Base-by-base conservation (phyloP, 768 basidiomycete species). In the Termitomyces sp. region DNA sequence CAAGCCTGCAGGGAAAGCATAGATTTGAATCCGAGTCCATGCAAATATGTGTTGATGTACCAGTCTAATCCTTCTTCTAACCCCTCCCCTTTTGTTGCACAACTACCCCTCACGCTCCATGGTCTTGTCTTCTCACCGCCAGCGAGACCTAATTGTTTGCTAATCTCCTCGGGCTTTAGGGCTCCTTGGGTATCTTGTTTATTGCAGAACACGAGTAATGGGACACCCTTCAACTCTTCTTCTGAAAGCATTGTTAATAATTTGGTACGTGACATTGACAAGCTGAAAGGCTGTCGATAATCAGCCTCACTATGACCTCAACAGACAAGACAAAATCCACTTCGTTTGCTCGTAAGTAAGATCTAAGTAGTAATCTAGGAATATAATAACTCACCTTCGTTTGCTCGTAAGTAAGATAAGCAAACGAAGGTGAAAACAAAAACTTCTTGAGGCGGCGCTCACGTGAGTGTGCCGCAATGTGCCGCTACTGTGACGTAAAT, bases 21-120 rank as follows among this genome's bases (percentile, higher is more conserved):
- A 35, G 22, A 20, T 39, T 36, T 40, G n/a, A n/a, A n/a, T n/a
- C 59, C 7, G 60, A 8, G 3, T 2, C 12, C 9, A 46, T n/a
- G 38, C 13, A 5, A 39, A 52, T 20, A 9, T 8, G 35, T 45
- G 38, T 16, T 20, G 49, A 79, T 89, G 64, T 69, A 97, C 96
- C 96, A 98, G 74, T 98, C 96, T 53, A 98, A 78, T 3, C 96
- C 96, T 64, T 97, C 96, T 71, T 99, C 97, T 56, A 99, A 77
- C 22, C 97, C 97, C 69, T 98, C 94, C 12, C 97, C 97, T 75
- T 95, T 92, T 28, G 87, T 91, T 57, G 97, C 97, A 73, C 94
- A 98, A 72, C 94, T 92, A 44, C 96, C 96, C 64, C 94, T 83
- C 52, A 99, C 96, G 73, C 95, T 97, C 97, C 97, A 99, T 63